Evolutionary conservation across 2,329 filamentous ascomycete genomes (phyloP).

Genomic region (Paecilomyces dactylethromorphus): DNA sequence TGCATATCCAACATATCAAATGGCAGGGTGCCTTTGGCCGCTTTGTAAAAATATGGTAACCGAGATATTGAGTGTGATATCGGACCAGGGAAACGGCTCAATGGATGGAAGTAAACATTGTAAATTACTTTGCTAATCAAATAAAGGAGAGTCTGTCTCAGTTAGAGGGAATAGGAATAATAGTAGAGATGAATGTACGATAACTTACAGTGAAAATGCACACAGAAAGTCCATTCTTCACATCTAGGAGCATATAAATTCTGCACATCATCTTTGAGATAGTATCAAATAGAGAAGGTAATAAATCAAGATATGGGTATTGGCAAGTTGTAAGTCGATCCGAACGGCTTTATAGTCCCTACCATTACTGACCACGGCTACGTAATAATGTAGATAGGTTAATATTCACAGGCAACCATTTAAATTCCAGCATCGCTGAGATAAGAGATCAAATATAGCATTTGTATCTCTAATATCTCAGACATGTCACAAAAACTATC

Average conservation of each 20-base stretch:
- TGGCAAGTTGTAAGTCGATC: not conserved
- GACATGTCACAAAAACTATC: not conserved
- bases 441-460: not conserved
- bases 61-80: constrained; percentile 6
- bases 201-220: not conserved
- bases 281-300: not conserved
- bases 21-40: constrained; percentile 11
- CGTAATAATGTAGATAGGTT: not conserved
- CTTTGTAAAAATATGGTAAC: constrained; percentile 9
- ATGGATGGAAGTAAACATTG: constrained; percentile 18
- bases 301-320: not conserved
- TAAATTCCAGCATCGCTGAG: not conserved
- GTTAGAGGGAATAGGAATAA: not conserved
- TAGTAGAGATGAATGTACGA: not conserved
- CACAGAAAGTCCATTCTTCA: not conserved
- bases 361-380: not conserved
- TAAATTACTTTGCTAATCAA: constrained; percentile 7
- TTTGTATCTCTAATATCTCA: not conserved
- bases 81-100: constrained; percentile 17
- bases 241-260: not conserved
- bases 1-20: constrained; percentile 18
- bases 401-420: not conserved
- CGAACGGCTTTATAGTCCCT: not conserved
- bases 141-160: constrained; percentile 1
- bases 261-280: not conserved